phyloP scores from a whole-genome alignment of 306 rosid species.

The Castanea crenata region DNA sequence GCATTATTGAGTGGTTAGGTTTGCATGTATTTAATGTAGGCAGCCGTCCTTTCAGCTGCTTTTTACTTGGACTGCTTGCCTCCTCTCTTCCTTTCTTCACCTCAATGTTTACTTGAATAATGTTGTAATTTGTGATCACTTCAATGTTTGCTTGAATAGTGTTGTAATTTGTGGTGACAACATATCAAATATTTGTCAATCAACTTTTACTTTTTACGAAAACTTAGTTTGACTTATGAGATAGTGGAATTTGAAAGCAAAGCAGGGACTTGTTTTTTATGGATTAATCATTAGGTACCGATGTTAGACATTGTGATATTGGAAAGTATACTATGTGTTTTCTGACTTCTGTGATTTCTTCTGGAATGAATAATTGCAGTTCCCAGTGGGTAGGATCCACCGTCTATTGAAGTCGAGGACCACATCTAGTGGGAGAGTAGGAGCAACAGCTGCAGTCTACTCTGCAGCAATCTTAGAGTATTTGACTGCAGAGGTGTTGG shows the following conservation, averaged over 20 bases:
- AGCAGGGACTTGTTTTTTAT: background rate
- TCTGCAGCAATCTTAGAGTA: constrained; percentile 78
- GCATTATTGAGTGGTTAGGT: background rate
- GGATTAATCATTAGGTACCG: background rate
- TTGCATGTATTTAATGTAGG: background rate
- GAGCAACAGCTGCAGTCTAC: constrained; percentile 80
- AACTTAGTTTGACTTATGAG: background rate
- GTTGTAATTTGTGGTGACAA: background rate
- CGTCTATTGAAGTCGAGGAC: constrained; percentile 63
- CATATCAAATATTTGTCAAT: too few relatives aligned
- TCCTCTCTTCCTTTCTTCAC: background rate
- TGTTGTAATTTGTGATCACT: background rate
- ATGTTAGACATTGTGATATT: background rate
- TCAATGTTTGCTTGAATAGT: background rate
- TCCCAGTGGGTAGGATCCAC: constrained; percentile 77
- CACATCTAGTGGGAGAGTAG: constrained; percentile 69
- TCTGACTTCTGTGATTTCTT: constrained; percentile 3
- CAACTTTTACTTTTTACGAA: background rate
- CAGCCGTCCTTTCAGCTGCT: background rate
- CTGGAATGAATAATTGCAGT: constrained; percentile 42
- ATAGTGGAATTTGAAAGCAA: background rate
- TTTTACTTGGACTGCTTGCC: background rate
- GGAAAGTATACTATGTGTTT: background rate
- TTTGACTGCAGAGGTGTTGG: constrained; percentile 75
- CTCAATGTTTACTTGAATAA: background rate